Percentiles rank a stretch among this genome's conserved stretches.
These are phyloP conservation scores for Russula dissimulans DNA, from an alignment of 768 basidiomycete species.

Conservation along the genomic window DNA sequence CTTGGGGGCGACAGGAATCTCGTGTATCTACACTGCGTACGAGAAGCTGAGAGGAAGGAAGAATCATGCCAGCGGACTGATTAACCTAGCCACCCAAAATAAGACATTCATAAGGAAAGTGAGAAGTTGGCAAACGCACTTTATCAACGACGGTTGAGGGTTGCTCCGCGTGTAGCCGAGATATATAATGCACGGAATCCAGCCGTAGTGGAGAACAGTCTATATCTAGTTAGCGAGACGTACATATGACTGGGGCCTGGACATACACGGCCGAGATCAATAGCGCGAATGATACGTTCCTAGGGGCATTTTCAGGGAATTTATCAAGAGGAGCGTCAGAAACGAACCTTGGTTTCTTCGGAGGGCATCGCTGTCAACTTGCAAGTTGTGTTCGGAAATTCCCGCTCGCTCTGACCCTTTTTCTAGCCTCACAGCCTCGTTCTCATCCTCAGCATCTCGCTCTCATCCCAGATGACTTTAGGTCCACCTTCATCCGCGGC, in stretches of 20 bases:
- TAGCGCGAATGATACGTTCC: constrained; percentile 76
- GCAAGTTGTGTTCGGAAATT: constrained; percentile 24
- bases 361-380: constrained; percentile 57
- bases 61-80: constrained; percentile 82
- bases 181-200: constrained; percentile 96
- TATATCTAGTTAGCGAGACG: constrained; percentile 26
- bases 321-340: neutral
- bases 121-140: constrained; percentile 46
- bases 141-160: constrained; percentile 91
- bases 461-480: constrained; percentile 32
- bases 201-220: constrained; percentile 89
- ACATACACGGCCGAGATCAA: constrained; percentile 76
- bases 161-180: constrained; percentile 88
- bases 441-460: too few species aligned
- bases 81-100: constrained; percentile 46
- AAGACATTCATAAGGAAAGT: neutral
- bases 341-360: constrained; percentile 79
- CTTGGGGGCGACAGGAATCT: constrained; percentile 4
- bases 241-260: constrained; percentile 3
- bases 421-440: too few species aligned
- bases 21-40: constrained; percentile 9
- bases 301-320: constrained; percentile 21
- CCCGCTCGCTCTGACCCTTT: neutral
- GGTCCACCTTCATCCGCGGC: constrained; percentile 40
- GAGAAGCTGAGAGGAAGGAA: constrained; percentile 21